These are phyloP conservation scores for Kluyveromyces sp. DNA, from an alignment of 1,139 yeast species.

Conservation along the genomic window DNA sequence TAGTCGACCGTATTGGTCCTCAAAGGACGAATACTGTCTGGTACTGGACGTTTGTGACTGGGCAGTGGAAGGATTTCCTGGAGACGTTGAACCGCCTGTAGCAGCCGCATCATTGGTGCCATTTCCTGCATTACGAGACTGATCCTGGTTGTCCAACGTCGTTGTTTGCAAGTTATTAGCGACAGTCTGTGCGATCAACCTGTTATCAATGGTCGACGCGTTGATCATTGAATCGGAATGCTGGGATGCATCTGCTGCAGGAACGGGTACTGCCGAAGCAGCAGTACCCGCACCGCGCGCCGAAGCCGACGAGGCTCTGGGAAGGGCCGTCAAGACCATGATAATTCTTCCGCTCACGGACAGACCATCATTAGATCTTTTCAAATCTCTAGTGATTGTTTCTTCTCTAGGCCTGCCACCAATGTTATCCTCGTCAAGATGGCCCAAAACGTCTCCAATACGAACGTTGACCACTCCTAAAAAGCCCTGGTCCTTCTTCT, in stretches of 20 bases:
- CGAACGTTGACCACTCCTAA: slow-evolving; percentile 91
- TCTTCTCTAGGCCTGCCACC: slow-evolving; percentile 54
- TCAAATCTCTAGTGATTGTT: slow-evolving; percentile 87
- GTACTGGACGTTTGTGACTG: slow-evolving; percentile 23
- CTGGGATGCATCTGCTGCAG: slow-evolving; percentile 19
- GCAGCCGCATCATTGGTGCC: slow-evolving; percentile 8
- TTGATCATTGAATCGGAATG: slow-evolving; percentile 8
- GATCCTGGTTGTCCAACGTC: slow-evolving; percentile 14
- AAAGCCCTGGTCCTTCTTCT: slow-evolving; percentile 98
- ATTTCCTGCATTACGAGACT: slow-evolving; percentile 6
- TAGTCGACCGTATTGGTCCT: slow-evolving; percentile 90
- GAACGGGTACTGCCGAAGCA: slow-evolving; percentile 1
- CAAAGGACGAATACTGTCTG: slow-evolving; percentile 83
- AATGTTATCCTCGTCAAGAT: slow-evolving; percentile 39
- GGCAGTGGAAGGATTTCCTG: slow-evolving; percentile 23
- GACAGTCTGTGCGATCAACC: slow-evolving; percentile 7
- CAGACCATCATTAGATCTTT: slow-evolving; percentile 83
- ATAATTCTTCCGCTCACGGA: slow-evolving; percentile 90
- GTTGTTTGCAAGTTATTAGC: slow-evolving; percentile 11
- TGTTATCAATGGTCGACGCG: slow-evolving; percentile 9
- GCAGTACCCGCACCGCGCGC: not conserved
- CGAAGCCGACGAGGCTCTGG: too few species aligned
- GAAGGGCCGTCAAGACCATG: slow-evolving; percentile 49
- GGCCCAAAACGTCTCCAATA: slow-evolving; percentile 76
- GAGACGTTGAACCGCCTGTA: slow-evolving; percentile 19